Evolutionary conservation across 2,329 filamentous ascomycete genomes (phyloP).

Genomic region (Epichloe scottii): DNA sequence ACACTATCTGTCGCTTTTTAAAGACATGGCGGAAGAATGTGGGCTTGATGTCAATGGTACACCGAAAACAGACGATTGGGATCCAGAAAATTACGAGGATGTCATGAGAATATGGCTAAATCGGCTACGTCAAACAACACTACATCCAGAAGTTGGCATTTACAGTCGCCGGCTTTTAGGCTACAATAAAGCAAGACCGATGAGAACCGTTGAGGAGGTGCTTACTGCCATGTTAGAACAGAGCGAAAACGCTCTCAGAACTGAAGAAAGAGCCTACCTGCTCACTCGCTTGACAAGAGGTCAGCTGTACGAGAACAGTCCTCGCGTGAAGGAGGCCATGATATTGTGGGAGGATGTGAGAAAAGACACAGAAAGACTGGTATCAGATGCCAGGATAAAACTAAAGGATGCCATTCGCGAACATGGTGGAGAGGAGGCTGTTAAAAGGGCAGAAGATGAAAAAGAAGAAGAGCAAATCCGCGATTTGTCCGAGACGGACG

Average conservation of each 20-base stretch:
- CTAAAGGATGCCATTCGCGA: slow-evolving; percentile 37
- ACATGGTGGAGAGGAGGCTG: slow-evolving; percentile 3
- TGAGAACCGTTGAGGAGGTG: slow-evolving; percentile 77
- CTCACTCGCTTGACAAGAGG: slow-evolving; percentile 53
- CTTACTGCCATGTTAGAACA: slow-evolving; percentile 86
- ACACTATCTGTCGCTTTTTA: slow-evolving; percentile 66
- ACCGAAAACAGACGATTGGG: slow-evolving; percentile 50
- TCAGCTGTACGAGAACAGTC: slow-evolving; percentile 67
- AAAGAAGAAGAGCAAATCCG: slow-evolving; percentile 2
- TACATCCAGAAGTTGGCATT: slow-evolving; percentile 72
- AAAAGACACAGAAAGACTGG: slow-evolving; percentile 34
- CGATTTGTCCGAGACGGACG: slow-evolving; percentile 19
- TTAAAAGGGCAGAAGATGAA: slow-evolving; percentile 2
- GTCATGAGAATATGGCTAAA: slow-evolving; percentile 71
- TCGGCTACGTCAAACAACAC: slow-evolving; percentile 65
- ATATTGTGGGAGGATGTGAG: slow-evolving; percentile 53
- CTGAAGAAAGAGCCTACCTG: slow-evolving; percentile 57
- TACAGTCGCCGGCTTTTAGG: slow-evolving; percentile 53
- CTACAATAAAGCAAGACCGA: slow-evolving; percentile 47
- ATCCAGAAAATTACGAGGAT: slow-evolving; percentile 50
- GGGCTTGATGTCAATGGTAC: slow-evolving; percentile 52
- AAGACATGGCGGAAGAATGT: slow-evolving; percentile 59
- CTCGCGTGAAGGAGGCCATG: slow-evolving; percentile 54
- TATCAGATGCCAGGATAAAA: slow-evolving; percentile 52
- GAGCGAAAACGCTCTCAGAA: slow-evolving; percentile 53